Percentiles rank a stretch among this genome's conserved stretches.
Conservation (phyloP, 306 rosid species). For the Echinosophora koreensis region DNA sequence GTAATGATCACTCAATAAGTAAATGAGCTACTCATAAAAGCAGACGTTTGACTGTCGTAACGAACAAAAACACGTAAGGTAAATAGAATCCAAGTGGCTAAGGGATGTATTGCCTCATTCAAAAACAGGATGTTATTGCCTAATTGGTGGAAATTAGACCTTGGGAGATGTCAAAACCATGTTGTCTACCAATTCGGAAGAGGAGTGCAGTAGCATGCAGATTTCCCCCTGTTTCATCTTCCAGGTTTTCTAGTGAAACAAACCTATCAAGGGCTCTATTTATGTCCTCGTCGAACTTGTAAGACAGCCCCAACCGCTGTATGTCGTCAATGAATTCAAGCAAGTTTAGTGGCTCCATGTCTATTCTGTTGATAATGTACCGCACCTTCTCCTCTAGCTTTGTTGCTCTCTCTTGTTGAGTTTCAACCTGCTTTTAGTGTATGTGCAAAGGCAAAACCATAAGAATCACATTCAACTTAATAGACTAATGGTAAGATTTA, state of each 20-base stretch:
- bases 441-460: not conserved
- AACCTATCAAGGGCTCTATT: slow-evolving; percentile 5
- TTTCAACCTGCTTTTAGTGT: slow-evolving; percentile 18
- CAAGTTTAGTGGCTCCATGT: not conserved
- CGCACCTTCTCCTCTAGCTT: slow-evolving; percentile 42
- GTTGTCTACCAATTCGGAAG: slow-evolving; percentile 56
- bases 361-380: slow-evolving; percentile 15
- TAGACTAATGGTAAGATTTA: too few species aligned
- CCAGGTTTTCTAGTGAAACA: not conserved
- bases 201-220: slow-evolving; percentile 45
- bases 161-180: slow-evolving; percentile 50
- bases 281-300: slow-evolving; percentile 44
- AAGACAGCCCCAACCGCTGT: slow-evolving; percentile 48
- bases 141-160: too few species aligned
- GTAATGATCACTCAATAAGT: too few species aligned
- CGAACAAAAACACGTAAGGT: too few species aligned
- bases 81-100: too few species aligned
- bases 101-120: too few species aligned
- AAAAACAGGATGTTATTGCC: too few species aligned
- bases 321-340: slow-evolving; percentile 52
- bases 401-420: not conserved
- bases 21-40: too few species aligned
- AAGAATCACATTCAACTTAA: not conserved
- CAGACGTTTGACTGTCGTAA: too few species aligned
- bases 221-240: not conserved